phyloP scores from a whole-genome alignment of 345 rosid genomes.

The Arabis hirsuta region DNA sequence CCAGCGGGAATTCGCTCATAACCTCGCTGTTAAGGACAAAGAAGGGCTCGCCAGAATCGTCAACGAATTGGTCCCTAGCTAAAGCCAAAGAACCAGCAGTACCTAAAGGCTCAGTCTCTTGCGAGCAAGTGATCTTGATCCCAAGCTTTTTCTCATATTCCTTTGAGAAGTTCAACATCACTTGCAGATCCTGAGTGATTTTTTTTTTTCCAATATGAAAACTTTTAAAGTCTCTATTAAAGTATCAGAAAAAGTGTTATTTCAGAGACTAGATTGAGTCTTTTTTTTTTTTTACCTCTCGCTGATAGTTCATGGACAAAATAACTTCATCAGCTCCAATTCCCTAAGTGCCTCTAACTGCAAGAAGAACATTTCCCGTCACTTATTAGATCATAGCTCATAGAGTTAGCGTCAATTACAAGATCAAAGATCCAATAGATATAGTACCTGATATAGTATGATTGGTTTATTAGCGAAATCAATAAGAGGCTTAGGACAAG shows the following conservation, averaged over 20 bases:
- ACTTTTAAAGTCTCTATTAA: background rate
- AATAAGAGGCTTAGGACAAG: slow-evolving; percentile 92
- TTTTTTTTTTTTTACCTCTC: slow-evolving; percentile 58
- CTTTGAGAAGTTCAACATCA: slow-evolving; percentile 81
- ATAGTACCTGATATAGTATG: slow-evolving; percentile 86
- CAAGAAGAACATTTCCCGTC: slow-evolving; percentile 10
- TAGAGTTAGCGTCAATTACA: too few species aligned
- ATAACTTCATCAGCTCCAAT: slow-evolving; percentile 87
- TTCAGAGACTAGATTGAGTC: background rate
- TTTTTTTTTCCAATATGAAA: too few species aligned
- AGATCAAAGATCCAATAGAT: background rate
- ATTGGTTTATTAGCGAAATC: slow-evolving; percentile 95
- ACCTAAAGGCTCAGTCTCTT: slow-evolving; percentile 94
- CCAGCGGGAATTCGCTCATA: slow-evolving; percentile 79
- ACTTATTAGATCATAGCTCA: background rate
- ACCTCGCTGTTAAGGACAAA: slow-evolving; percentile 96
- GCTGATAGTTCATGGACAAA: slow-evolving; percentile 90
- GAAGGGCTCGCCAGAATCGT: slow-evolving; percentile 73
- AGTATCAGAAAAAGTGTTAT: background rate
- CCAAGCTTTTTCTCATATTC: slow-evolving; percentile 78
- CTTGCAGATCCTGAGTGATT: slow-evolving; percentile 41
- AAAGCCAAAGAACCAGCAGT: slow-evolving; percentile 95
- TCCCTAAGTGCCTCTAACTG: slow-evolving; percentile 90
- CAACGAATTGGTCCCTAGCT: slow-evolving; percentile 78
- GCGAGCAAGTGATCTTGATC: slow-evolving; percentile 85